phyloP scores from a whole-genome alignment of 2,329 filamentous ascomycete species.

The Ceratocystis harringtonii region DNA sequence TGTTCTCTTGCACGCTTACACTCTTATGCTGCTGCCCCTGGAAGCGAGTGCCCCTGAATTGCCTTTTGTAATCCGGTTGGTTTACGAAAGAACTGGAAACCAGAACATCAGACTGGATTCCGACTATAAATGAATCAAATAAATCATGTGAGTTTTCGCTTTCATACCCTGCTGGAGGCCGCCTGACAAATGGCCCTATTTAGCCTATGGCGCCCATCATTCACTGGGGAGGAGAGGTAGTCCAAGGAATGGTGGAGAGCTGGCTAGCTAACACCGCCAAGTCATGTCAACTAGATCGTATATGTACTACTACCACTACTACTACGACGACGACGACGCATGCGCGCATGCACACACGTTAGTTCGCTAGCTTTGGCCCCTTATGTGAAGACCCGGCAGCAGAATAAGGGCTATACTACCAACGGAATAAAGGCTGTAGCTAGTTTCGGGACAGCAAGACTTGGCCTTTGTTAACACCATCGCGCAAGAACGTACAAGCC shows the following conservation, averaged over 20 bases:
- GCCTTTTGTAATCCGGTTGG: not conserved
- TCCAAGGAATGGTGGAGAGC: not conserved
- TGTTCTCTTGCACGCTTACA: too few species aligned
- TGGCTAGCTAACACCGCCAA: not conserved
- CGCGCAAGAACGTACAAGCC: not conserved
- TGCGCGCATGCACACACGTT: not conserved
- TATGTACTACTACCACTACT: not conserved
- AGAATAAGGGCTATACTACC: not conserved
- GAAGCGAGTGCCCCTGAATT: constrained; percentile 2
- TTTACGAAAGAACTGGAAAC: not conserved
- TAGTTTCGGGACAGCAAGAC: not conserved
- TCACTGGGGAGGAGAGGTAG: not conserved
- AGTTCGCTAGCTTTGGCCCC: not conserved
- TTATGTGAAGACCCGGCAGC: not conserved
- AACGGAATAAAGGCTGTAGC: not conserved
- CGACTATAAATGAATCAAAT: not conserved
- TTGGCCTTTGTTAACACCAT: not conserved
- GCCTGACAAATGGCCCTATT: not conserved
- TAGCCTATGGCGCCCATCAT: not conserved
- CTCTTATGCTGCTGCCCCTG: not conserved
- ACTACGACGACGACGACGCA: too few species aligned
- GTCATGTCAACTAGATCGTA: not conserved
- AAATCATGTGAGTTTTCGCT: not conserved
- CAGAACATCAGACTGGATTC: not conserved
- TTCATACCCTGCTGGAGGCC: not conserved